Base-by-base conservation (phyloP, 306 rosid species). In the Arachis hypogaea region DNA sequence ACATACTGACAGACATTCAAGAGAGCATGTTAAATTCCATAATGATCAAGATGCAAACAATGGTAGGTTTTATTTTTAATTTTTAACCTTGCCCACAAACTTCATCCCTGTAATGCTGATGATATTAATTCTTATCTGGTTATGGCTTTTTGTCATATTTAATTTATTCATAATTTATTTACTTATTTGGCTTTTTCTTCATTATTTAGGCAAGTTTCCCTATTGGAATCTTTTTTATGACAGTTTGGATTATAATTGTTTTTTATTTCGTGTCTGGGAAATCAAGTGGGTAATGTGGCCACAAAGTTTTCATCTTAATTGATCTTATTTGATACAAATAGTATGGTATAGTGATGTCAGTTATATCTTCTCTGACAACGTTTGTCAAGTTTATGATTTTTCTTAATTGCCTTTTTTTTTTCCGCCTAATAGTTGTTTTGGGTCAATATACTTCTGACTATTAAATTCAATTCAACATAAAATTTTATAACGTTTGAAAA, bases 51-150 rank as follows among this genome's bases (percentile, higher is more conserved):
- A 67, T 65, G 71, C 73, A 42, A 81, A 81, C 66, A 77, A 77
- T 59, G 81, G 93, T 89, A 74, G 81, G 93, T 85, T 79, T 65
- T 41, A 78, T 92, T 85, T 79, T 65, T 41, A 78, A 30, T 92
- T 85, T 79, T 65, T 41, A 78, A 30, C 40, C 63, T 75, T 66
- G 16, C 60, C 33, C 57, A 30, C 10, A 36, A 36, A 40, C 81
- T 66, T 9, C 61, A 77, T 66, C 10, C 78, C 47, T 58, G 65
- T 66, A 59, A 75, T 67, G 63, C 69, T 49, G 44, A 30, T 59
- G 47, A 55, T 49, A 16, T 28, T 57, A 57, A 6, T 73, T 54
- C 29, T 62, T 44, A 41, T 70, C 50, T 43, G 44, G 45, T 51
- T 69, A 56, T 56, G 65, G 69, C 63, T 46, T 70, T 56, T 61